Evolutionary conservation across 805 yeast species (phyloP).

Genomic region (Priceomyces medius): DNA sequence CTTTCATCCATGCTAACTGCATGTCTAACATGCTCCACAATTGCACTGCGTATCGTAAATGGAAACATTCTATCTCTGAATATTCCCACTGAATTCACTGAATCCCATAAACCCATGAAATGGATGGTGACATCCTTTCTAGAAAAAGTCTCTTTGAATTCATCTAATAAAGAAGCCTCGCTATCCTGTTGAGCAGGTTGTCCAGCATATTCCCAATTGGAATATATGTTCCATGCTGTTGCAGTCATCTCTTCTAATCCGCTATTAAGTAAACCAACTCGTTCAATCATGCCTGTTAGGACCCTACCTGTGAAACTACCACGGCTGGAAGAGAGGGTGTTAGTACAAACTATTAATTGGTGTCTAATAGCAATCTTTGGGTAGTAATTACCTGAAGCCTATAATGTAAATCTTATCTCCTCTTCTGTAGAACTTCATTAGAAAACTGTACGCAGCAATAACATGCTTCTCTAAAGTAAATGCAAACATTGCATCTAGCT

Average conservation of each 20-base stretch:
- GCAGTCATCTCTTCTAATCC: slow-evolving; percentile 57
- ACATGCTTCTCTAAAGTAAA: slow-evolving; percentile 56
- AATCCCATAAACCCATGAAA: slow-evolving; percentile 69
- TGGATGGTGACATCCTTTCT: slow-evolving; percentile 45
- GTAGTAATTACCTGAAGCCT: slow-evolving; percentile 47
- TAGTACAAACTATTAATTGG: slow-evolving; percentile 3
- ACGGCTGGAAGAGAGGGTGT: slow-evolving; percentile 29
- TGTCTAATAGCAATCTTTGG: neutral
- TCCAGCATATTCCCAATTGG: slow-evolving; percentile 59
- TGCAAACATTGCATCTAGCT: slow-evolving; percentile 51
- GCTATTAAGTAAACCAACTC: slow-evolving; percentile 55
- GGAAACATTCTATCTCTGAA: slow-evolving; percentile 60
- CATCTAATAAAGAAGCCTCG: slow-evolving; percentile 47
- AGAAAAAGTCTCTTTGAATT: slow-evolving; percentile 56
- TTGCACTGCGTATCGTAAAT: slow-evolving; percentile 47
- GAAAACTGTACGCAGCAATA: slow-evolving; percentile 52
- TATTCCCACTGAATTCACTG: slow-evolving; percentile 65
- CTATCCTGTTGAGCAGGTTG: slow-evolving; percentile 50
- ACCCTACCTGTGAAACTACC: slow-evolving; percentile 69
- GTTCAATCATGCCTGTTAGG: slow-evolving; percentile 61
- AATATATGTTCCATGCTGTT: slow-evolving; percentile 64
- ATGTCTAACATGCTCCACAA: slow-evolving; percentile 61
- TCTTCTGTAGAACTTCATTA: slow-evolving; percentile 46
- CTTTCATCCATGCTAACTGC: slow-evolving; percentile 69
- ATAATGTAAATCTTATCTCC: slow-evolving; percentile 56